These are phyloP conservation scores for Neopestalotiopsis sp. DNA, from an alignment of 2,329 filamentous ascomycete species.

Conservation along the genomic window DNA sequence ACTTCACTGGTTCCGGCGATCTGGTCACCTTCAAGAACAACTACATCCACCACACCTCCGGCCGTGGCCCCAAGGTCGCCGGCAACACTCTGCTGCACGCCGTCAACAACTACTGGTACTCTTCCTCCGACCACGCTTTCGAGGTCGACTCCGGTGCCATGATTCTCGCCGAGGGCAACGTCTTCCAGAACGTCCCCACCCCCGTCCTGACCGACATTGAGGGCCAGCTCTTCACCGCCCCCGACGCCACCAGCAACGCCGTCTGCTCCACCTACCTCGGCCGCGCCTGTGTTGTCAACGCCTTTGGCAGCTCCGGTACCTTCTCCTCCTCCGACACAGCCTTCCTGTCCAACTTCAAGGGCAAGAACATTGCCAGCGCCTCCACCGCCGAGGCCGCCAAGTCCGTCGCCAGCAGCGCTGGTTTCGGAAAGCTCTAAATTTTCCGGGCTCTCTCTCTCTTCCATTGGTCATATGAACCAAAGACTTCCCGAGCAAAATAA, in stretches of 20 bases:
- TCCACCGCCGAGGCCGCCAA: constrained; percentile 17
- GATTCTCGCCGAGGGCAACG: constrained; percentile 56
- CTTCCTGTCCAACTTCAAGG: constrained; percentile 22
- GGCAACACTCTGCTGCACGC: constrained; percentile 40
- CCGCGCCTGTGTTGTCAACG: constrained; percentile 21
- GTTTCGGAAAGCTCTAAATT: constrained; percentile 21
- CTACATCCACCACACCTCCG: constrained; percentile 49
- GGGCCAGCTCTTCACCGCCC: constrained; percentile 21
- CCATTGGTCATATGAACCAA: too few species aligned
- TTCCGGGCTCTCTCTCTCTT: too few species aligned
- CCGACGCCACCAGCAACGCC: constrained; percentile 19
- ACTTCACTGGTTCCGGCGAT: constrained; percentile 45
- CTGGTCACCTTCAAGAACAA: constrained; percentile 48
- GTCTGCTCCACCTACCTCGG: constrained; percentile 21
- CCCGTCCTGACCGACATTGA: constrained; percentile 17
- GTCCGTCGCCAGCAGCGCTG: constrained; percentile 16
- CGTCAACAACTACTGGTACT: constrained; percentile 47
- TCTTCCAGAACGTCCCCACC: constrained; percentile 42
- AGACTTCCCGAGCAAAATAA: too few species aligned
- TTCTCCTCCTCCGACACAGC: constrained; percentile 19
- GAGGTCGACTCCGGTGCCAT: constrained; percentile 43
- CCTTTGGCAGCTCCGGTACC: constrained; percentile 21
- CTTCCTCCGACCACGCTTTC: constrained; percentile 49
- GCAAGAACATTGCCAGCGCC: constrained; percentile 23
- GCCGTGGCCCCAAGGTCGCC: constrained; percentile 47